Base-by-base conservation (phyloP, 2,329 filamentous ascomycete genomes). In the Boeremia lycopersici region DNA sequence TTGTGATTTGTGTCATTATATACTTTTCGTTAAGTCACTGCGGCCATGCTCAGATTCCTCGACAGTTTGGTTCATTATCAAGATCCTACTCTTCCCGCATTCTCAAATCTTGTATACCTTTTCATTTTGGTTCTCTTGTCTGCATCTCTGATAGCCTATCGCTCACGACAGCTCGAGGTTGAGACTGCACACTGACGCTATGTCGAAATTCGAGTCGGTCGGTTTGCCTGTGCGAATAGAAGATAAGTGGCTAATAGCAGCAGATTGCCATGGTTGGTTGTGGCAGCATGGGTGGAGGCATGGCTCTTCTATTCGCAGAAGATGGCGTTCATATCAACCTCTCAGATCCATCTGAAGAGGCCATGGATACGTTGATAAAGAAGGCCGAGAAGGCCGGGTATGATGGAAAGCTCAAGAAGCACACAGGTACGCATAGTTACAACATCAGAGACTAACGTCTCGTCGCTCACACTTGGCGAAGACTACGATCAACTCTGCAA, bases 271-370 rank as follows among this genome's bases (percentile, higher is more conserved):
- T 86, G 75, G 79, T 86, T 34, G 83, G 82, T 19, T 82, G 79
- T 15, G 84, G 84, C 4, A 81, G 78, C 61, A 87, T 86, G 82
- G 85, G 84, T n/a, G 80, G 79, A 4, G 82, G 80, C 53, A 83
- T 87, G 79, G 78, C 82, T 9, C 72, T 87, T 12, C 76, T 86
- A 4, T 82, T 86, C 56, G 83, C 83, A 13, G 84, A 87, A 60
- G 75, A 82, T 40, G 82, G 79, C 29, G 73, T 83, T 28, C 72
- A 81, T 19, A 81, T 87, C n/a, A 80, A 77, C 10, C 77, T 86
- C 12, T 79, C 79, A 48, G 84, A 86, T 61, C 81, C 82, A 0
- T 79, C 76, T 28, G 74, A 80, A 43, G 65, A 80, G 19, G 78
- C 77, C 49, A 80, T 84, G 72, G 76, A 82, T 46, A 69, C 64